phyloP scores from a whole-genome alignment of 2,329 filamentous ascomycete species.

The Epichloe bromicola region DNA sequence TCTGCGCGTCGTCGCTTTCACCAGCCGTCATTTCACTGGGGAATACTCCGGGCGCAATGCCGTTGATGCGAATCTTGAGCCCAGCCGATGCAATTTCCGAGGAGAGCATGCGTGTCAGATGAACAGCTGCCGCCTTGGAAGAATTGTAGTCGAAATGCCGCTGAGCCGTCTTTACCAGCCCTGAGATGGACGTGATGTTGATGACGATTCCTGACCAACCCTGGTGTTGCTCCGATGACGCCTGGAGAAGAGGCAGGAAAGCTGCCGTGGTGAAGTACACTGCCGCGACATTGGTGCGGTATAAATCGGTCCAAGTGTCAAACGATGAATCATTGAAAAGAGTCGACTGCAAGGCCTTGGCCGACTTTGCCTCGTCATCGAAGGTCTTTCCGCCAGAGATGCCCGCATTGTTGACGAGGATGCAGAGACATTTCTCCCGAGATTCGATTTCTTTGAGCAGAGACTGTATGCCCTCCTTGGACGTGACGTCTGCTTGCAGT shows the following conservation, averaged over 20 bases:
- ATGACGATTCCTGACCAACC: constrained; percentile 48
- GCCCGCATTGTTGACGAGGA: constrained; percentile 58
- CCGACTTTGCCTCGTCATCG: constrained; percentile 36
- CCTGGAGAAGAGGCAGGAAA: constrained; percentile 48
- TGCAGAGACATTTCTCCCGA: constrained; percentile 44
- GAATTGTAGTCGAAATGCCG: constrained; percentile 55
- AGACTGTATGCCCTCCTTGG: constrained; percentile 43
- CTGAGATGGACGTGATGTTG: constrained; percentile 57
- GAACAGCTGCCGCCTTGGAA: constrained; percentile 50
- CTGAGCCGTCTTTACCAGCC: constrained; percentile 47
- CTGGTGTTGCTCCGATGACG: constrained; percentile 25
- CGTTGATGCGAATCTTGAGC: constrained; percentile 55
- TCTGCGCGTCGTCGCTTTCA: constrained; percentile 34
- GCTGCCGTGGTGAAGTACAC: constrained; percentile 52
- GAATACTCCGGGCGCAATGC: constrained; percentile 59
- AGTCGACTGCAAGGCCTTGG: constrained; percentile 41
- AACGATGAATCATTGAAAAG: constrained; percentile 56
- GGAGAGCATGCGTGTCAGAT: constrained; percentile 51
- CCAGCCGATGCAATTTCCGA: constrained; percentile 44
- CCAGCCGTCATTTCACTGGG: constrained; percentile 59
- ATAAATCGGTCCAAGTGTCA: constrained; percentile 59
- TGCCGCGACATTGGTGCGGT: constrained; percentile 62
- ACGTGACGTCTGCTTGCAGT: constrained; percentile 49
- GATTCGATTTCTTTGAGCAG: constrained; percentile 44
- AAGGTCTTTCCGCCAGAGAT: constrained; percentile 40